Evolutionary conservation across 495 filamentous ascomycete species (phyloP), one percentile per base, ranked within the genome.

Genomic region (Penicillium longicatenatum): DNA sequence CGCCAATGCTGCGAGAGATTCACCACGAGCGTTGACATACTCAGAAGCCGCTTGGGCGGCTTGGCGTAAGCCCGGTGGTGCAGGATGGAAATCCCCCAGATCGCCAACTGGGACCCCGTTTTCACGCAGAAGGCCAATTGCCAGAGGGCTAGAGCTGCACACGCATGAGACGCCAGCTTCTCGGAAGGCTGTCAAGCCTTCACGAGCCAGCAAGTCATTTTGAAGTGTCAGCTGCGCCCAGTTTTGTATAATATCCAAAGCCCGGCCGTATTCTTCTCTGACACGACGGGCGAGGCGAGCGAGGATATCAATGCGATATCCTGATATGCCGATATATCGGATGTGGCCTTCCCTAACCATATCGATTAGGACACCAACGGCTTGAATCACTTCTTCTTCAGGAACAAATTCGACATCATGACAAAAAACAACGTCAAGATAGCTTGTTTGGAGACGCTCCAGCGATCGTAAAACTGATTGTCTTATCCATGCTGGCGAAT

Each of bases 201-300:
- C 35, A 14, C 71, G 68, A 7, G 73, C 77, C 11, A 94, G 75
- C 0, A 61, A 75, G 16, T 81, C 83, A 67, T 94, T 95, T 72
- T 96, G 92, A 41, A 96, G 72, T 0, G 90, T 94, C 64, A 89
- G 89, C 65, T 95, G 87, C 35, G 87, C 87, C 71, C 93, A 96
- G 37, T 86, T 90, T 75, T 92, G 84, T 41, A 95, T 86, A 0
- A 82, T 81, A 65, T 96, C 91, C 47, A 96, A 69, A n/a, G 89
- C 84, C 75, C 93, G 89, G 14, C 84, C 86, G 1, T 89, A 93
- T 71, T 89, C 79, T 11, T 66, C 59, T 10, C 77, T 67, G 0
- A 93, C 73, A 61, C 82, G 75, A 65, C 88, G 81, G 2, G 90
- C 84, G 6, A 92, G 71, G 4, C 76, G 74, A 54, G 83, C 83